phyloP scores from a whole-genome alignment of 2,329 filamentous ascomycete species.

The Scedosporium dehoogii region DNA sequence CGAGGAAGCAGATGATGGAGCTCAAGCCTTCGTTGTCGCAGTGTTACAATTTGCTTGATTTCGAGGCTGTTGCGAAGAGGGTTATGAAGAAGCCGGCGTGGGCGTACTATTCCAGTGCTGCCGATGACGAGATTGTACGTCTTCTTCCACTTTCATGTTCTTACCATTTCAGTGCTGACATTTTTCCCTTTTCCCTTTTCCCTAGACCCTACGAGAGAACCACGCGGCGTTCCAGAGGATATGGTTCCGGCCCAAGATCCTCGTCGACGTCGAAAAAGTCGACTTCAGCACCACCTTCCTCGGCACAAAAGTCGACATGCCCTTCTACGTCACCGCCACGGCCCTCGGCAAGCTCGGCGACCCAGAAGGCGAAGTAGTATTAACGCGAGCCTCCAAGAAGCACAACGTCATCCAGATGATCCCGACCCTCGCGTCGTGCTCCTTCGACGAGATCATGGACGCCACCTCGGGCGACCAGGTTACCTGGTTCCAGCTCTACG shows the following conservation, averaged over 20 bases:
- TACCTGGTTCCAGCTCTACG: slow-evolving; percentile 95
- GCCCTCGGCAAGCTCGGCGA: slow-evolving; percentile 92
- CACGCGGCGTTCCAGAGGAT: slow-evolving; percentile 94
- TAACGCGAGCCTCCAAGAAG: slow-evolving; percentile 73
- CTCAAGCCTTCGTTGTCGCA: slow-evolving; percentile 73
- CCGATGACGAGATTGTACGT: slow-evolving; percentile 38
- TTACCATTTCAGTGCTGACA: not conserved
- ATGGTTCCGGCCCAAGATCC: slow-evolving; percentile 84
- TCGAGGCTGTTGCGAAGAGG: slow-evolving; percentile 80
- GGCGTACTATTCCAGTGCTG: slow-evolving; percentile 95
- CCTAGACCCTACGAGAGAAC: slow-evolving; percentile 88
- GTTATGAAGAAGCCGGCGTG: slow-evolving; percentile 96
- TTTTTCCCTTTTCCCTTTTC: not conserved
- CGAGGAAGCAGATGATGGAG: slow-evolving; percentile 62
- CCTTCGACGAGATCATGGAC: slow-evolving; percentile 94
- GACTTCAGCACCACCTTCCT: slow-evolving; percentile 91
- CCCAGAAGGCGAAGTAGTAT: slow-evolving; percentile 83
- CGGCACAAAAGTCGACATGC: slow-evolving; percentile 70
- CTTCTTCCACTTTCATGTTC: not conserved
- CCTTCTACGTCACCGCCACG: slow-evolving; percentile 94
- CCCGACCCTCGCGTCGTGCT: slow-evolving; percentile 90
- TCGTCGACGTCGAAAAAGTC: slow-evolving; percentile 81
- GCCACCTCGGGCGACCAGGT: slow-evolving; percentile 69
- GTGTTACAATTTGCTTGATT: slow-evolving; percentile 92
- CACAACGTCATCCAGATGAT: slow-evolving; percentile 98